Conservation (phyloP, 1,284 basidiomycete species). For the Polyporus tsugae region DNA sequence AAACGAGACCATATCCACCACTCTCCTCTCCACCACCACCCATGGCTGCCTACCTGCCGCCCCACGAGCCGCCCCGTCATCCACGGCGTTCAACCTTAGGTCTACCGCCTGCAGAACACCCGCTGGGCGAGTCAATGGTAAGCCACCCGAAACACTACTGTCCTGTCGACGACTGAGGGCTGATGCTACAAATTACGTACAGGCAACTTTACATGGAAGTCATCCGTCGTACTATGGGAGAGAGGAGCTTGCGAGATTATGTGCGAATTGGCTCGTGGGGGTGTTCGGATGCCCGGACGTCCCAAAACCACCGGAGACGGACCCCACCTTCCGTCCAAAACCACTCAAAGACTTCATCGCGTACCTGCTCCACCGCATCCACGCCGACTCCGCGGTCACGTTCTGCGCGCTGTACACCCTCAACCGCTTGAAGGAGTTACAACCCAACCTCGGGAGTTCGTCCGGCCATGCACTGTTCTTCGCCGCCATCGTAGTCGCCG, state of each 20-base stretch:
- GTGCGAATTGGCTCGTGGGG: not conserved
- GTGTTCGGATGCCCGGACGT: not conserved
- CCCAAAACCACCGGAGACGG: not conserved
- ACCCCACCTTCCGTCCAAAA: not conserved
- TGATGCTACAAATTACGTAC: not conserved
- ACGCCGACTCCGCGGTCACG: not conserved
- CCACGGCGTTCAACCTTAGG: not conserved
- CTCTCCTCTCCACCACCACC: not conserved
- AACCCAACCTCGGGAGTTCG: not conserved
- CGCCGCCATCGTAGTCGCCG: not conserved
- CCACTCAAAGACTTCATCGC: slow-evolving; percentile 10
- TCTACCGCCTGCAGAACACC: not conserved
- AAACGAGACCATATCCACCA: not conserved
- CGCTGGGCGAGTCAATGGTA: not conserved
- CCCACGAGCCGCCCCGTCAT: not conserved
- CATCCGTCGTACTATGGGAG: not conserved
- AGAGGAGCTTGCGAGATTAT: not conserved
- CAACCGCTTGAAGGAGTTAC: not conserved
- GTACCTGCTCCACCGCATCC: not conserved
- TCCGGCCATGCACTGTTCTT: slow-evolving; percentile 1
- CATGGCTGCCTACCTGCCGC: not conserved
- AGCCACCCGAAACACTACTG: not conserved
- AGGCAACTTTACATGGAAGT: not conserved
- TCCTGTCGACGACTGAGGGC: no score
- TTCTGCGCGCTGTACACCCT: not conserved